Base-by-base conservation (phyloP, 148 eudicot genomes). In the Vaccinium myrtillus region DNA sequence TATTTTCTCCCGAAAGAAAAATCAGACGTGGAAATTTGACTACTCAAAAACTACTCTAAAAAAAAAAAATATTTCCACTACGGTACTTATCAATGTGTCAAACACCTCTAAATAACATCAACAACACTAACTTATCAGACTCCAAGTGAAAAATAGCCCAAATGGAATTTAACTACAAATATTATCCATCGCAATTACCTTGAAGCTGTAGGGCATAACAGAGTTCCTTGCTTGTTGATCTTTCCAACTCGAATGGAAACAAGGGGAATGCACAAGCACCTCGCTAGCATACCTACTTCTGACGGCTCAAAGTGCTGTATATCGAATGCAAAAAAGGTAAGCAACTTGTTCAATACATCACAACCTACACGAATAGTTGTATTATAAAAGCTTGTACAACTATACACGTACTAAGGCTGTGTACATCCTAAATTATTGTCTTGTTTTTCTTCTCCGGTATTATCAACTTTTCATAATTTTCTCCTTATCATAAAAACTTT, bases 181-280 rank as follows among this genome's bases (percentile, higher is more conserved):
- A 43, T 43, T 43, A 19, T 59, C 8, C n/a, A 19, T 85, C 12
- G 63, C 53, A 80, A 88, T 82, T 83, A 96, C 99, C 98, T 96
- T 74, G 82, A 63, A 78, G 89, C 86, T 73, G 93, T 92, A n/a
- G 99, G 99, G 75, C 92, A 89, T 76, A 96, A 55, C 71, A 90
- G 84, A 8, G 90, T 86, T 63, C 95, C 99, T 88, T 90, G 95
- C 92, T 96, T 93, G 82, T 76, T 83, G 83, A 96, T 91, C 94
- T 94, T 94, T 69, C 99, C 99, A 16, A 92, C 98, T 5, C 98
- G 98, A 71, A 96, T 81, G 8, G 99, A 89, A 84, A 96, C 95
- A 69, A 96, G 96, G 2, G 99, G 99, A 84, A 94, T 86, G 86
- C 99, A 96, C 89, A 96, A 91, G 83, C 98, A 96, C 86, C 99